Conservation (phyloP, 1,139 yeast genomes). For the Pichia kudriavzevii region DNA sequence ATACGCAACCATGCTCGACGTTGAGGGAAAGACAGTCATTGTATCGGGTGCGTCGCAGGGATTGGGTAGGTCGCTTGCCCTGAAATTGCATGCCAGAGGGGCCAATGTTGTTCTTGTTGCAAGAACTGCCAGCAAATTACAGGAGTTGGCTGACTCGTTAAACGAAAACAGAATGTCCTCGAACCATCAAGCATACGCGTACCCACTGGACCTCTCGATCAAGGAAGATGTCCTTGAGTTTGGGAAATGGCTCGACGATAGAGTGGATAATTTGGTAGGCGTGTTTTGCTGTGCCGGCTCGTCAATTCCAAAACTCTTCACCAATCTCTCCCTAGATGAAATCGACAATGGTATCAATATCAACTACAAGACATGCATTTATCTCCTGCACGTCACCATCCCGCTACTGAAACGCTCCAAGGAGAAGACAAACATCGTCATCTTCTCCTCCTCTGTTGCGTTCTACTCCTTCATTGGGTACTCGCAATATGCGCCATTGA, state of each 20-base stretch:
- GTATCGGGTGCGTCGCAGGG: slow-evolving; percentile 97
- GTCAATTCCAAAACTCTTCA: slow-evolving; percentile 70
- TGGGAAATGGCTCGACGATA: slow-evolving; percentile 25
- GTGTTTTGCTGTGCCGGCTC: slow-evolving; percentile 86
- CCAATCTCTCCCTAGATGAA: slow-evolving; percentile 55
- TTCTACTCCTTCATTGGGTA: slow-evolving; percentile 89
- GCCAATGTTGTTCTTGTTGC: slow-evolving; percentile 71
- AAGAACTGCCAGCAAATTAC: slow-evolving; percentile 56
- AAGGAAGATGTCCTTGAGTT: slow-evolving; percentile 39
- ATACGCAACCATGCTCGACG: slow-evolving; percentile 19
- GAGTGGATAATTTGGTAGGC: slow-evolving; percentile 48
- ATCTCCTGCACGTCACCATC: slow-evolving; percentile 56
- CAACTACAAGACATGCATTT: slow-evolving; percentile 70
- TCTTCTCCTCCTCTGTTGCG: slow-evolving; percentile 77
- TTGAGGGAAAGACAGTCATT: slow-evolving; percentile 54
- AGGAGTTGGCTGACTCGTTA: slow-evolving; percentile 32
- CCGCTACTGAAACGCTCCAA: slow-evolving; percentile 33
- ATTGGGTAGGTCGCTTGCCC: slow-evolving; percentile 74
- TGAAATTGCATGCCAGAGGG: slow-evolving; percentile 40
- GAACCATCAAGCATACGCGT: slow-evolving; percentile 36
- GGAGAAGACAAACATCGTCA: slow-evolving; percentile 49
- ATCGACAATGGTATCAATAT: slow-evolving; percentile 53
- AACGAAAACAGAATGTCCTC: slow-evolving; percentile 41
- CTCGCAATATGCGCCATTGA: slow-evolving; percentile 81
- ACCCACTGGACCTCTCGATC: slow-evolving; percentile 60